Conservation (phyloP, 306 rosid genomes). For the Psophocarpus tetragonolobus region DNA sequence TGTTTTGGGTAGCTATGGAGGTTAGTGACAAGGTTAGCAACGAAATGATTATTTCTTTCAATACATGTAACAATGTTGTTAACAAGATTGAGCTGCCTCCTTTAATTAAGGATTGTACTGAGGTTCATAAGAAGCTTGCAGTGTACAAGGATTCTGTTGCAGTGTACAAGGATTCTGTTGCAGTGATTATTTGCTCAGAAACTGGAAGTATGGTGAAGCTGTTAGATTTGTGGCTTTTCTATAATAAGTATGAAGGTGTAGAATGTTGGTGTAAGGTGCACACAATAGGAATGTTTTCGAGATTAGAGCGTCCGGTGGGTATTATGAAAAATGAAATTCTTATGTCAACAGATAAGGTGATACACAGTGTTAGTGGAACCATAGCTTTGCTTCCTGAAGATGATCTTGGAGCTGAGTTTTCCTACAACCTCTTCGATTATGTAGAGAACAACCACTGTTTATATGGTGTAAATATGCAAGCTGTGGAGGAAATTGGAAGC, state of each 20-base stretch:
- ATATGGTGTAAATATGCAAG: background rate
- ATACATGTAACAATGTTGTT: background rate
- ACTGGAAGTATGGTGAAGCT: background rate
- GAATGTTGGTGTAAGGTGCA: conserved; percentile 28
- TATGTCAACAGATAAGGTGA: conserved; percentile 19
- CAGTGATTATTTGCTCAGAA: conserved; percentile 27
- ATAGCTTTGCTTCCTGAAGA: conserved; percentile 21
- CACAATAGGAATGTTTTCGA: background rate
- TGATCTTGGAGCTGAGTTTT: conserved; percentile 20
- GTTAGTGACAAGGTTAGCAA: background rate
- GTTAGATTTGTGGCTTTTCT: conserved; percentile 36
- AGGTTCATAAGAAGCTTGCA: conserved; percentile 30
- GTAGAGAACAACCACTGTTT: conserved; percentile 29
- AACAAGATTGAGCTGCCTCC: conserved; percentile 20
- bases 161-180: conserved; percentile 22
- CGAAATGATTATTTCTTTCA: conserved; percentile 31
- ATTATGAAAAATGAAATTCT: conserved; percentile 38
- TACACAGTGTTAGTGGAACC: conserved; percentile 23
- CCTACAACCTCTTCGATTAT: conserved; percentile 23
- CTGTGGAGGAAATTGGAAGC: background rate
- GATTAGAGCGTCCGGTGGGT: conserved; percentile 28
- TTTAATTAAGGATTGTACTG: background rate
- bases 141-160: conserved; percentile 27
- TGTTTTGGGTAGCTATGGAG: conserved; percentile 43
- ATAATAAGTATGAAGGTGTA: conserved; percentile 9